Conservation (phyloP, 2,329 filamentous ascomycete species). For the Didymella arachidicola region DNA sequence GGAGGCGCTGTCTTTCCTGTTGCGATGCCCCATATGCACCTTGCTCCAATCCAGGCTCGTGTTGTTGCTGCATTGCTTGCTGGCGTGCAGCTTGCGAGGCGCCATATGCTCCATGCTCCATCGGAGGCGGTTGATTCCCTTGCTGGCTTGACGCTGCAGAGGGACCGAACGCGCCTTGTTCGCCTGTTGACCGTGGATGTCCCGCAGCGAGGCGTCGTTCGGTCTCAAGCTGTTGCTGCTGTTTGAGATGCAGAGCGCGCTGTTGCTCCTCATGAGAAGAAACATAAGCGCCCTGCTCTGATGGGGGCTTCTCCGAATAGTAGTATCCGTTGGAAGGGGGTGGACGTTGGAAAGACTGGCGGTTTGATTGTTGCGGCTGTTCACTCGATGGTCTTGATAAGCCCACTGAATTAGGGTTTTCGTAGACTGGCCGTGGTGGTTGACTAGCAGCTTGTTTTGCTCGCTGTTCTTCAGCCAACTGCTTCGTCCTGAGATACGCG, state of each 20-base stretch:
- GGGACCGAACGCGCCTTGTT: slow-evolving; percentile 6
- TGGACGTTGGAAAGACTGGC: slow-evolving; percentile 21
- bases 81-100: slow-evolving; percentile 15
- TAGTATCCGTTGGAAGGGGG: slow-evolving; percentile 36
- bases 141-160: slow-evolving; percentile 16
- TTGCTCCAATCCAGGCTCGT: not conserved
- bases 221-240: slow-evolving; percentile 19
- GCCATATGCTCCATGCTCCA: slow-evolving; percentile 1
- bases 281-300: slow-evolving; percentile 29
- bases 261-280: slow-evolving; percentile 26
- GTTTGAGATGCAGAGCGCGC: slow-evolving; percentile 15
- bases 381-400: slow-evolving; percentile 15
- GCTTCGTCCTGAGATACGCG: slow-evolving; percentile 35
- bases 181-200: slow-evolving; percentile 4
- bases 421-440: slow-evolving; percentile 16
- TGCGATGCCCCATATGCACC: slow-evolving; percentile 10
- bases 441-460: slow-evolving; percentile 18
- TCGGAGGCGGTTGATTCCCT: not conserved
- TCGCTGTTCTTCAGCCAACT: slow-evolving; percentile 33
- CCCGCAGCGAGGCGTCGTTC: slow-evolving; percentile 3
- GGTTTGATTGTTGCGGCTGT: slow-evolving; percentile 15
- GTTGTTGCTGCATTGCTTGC: slow-evolving; percentile 13
- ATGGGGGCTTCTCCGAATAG: slow-evolving; percentile 27
- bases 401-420: slow-evolving; percentile 10
- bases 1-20: slow-evolving; percentile 28